Evolutionary conservation across 2,329 filamentous ascomycete species (phyloP).

Genomic region (Alternaria sp.): DNA sequence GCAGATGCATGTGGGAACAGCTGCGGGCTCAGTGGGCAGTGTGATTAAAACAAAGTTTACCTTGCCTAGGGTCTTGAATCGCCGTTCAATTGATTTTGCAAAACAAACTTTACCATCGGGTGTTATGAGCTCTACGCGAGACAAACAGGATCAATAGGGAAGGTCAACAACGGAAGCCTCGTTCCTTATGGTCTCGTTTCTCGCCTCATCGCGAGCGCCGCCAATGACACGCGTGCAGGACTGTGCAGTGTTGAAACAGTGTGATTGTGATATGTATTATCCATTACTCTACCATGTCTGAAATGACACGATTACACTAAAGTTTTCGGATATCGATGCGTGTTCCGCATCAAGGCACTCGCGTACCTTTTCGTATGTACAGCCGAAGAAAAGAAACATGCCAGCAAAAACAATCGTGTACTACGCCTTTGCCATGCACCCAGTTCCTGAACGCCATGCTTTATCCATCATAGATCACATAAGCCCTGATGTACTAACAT

Average conservation of each 20-base stretch:
- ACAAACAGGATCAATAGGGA: slow-evolving; percentile 4
- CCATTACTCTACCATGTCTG: slow-evolving; percentile 15
- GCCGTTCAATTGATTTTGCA: slow-evolving; percentile 9
- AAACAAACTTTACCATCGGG: slow-evolving; percentile 16
- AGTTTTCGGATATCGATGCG: slow-evolving; percentile 15
- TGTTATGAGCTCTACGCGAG: slow-evolving; percentile 2
- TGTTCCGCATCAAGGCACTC: slow-evolving; percentile 10
- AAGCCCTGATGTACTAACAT: slow-evolving; percentile 35
- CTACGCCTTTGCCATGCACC: slow-evolving; percentile 33
- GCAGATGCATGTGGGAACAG: slow-evolving; percentile 24
- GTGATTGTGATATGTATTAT: slow-evolving; percentile 12
- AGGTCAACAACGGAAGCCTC: slow-evolving; percentile 2
- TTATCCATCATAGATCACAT: slow-evolving; percentile 23
- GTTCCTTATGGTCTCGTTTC: slow-evolving; percentile 1
- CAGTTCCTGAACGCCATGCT: slow-evolving; percentile 30
- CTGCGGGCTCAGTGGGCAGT: slow-evolving; percentile 13
- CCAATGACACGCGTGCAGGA: slow-evolving; percentile 5
- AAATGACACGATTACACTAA: slow-evolving; percentile 19
- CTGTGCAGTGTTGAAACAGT: background rate
- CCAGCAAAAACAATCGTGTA: slow-evolving; percentile 17
- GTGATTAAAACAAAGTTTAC: slow-evolving; percentile 27
- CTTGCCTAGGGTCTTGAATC: slow-evolving; percentile 15
- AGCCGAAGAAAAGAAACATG: slow-evolving; percentile 21
- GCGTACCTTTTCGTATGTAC: slow-evolving; percentile 12
- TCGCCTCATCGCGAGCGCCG: slow-evolving; percentile 3